A percentile compares a stretch with the other conserved stretches of the same genome.
These are phyloP conservation scores for Straminergon stramineum DNA, from an alignment of 225 moss, liverwort and hornwort species.

Conservation along the genomic window DNA sequence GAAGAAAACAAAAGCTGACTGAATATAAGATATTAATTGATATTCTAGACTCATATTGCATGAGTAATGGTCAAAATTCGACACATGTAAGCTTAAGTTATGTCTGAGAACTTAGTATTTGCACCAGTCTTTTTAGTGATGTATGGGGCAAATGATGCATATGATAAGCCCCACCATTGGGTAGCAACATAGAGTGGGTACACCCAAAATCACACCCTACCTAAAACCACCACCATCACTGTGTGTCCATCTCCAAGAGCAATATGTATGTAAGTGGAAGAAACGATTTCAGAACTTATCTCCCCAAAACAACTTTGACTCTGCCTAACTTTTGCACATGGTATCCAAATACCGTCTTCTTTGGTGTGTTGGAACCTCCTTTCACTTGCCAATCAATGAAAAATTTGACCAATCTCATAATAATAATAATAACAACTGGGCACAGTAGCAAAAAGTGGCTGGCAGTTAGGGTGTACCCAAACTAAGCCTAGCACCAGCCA, in stretches of 20 bases:
- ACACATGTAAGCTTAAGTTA: neutral
- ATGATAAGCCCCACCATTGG: accelerated
- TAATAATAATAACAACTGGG: neutral
- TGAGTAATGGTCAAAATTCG: neutral
- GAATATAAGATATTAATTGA: neutral
- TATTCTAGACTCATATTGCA: neutral
- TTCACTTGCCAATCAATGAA: neutral
- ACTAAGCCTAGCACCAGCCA: no score
- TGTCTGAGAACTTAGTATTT: neutral
- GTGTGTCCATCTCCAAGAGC: neutral
- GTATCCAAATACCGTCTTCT: neutral
- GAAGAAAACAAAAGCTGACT: accelerated
- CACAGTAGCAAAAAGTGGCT: neutral
- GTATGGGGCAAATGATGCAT: neutral
- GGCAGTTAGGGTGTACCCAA: no score
- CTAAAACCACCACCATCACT: neutral
- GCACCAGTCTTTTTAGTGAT: neutral
- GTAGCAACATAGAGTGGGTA: neutral
- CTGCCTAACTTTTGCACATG: neutral
- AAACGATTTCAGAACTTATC: neutral
- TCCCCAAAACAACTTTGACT: neutral
- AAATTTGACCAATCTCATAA: neutral
- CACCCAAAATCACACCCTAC: neutral
- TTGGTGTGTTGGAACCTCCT: neutral
- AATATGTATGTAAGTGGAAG: neutral